Base-by-base conservation (phyloP, 2,329 filamentous ascomycete genomes). In the Chrysosphaeria jannelii region DNA sequence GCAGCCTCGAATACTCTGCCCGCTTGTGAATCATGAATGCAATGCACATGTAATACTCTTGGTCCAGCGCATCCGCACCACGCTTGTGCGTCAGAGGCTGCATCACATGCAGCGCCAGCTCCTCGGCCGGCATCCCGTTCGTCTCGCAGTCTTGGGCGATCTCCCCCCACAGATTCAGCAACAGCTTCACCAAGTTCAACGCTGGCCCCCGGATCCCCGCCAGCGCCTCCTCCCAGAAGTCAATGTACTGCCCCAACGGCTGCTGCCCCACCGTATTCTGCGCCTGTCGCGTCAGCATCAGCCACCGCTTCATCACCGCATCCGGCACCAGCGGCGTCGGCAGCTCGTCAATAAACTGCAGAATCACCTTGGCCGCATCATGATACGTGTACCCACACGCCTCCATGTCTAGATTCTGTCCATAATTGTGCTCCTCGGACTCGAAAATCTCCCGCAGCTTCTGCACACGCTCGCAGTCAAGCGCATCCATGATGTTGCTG, bases 151-250 rank as follows among this genome's bases (percentile, higher is more conserved):
- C 39, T 12, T 43, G 38, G 3, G 45, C 42, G 10, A 50, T 34
- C 14, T 46, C 43, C 3, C 44, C 46, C 46, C 46, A 49, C 10
- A 50, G 33, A 25, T 46, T 47, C 13, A 50, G 34, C 31, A 50
- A 33, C 27, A 50, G 33, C 34, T 50, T 50, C 30, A 50, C 40
- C 15, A 49, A 27, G 22, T 34, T 40, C 19, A 45, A 38, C 5
- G 35, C 35, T 1, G 40, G 36, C 2, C 45, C 46, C 8, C 40
- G 37, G 7, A 50, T 35, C 1, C 44, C 43, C 13, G 38, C 38
- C 5, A 50, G 34, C 6, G 47, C 45, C 34, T 50, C 47, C 28
- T 49, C 46, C 47, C 47, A 50, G 25, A 50, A 50, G 28, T 50
- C 46, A 21, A 50, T 44, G 25, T 45, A 46, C 32, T 43, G 39